Conservation (phyloP, 2,329 filamentous ascomycete genomes). For the Cercospora sesami region DNA sequence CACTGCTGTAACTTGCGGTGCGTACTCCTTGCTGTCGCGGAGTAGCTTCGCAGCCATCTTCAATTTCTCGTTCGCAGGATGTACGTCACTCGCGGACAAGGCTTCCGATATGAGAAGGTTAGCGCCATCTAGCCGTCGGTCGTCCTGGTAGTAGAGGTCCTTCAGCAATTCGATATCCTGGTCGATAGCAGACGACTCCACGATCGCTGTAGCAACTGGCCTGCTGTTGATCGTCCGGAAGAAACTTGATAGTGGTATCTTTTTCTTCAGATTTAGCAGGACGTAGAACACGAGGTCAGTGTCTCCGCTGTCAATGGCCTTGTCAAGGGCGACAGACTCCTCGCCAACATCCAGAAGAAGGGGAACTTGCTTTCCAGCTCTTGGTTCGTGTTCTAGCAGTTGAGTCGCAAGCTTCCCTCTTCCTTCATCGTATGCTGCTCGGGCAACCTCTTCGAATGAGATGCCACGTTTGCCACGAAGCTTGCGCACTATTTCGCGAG, state of each 20-base stretch:
- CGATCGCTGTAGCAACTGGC: conserved; percentile 81
- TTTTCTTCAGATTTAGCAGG: conserved; percentile 82
- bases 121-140: conserved; percentile 82
- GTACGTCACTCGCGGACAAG: conserved; percentile 67
- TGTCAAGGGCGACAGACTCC: conserved; percentile 90
- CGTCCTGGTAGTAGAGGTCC: conserved; percentile 96
- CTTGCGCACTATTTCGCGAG: conserved; percentile 80
- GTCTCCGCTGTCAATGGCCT: conserved; percentile 93
- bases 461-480: conserved; percentile 86
- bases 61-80: conserved; percentile 78
- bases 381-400: conserved; percentile 87
- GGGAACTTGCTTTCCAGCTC: conserved; percentile 93
- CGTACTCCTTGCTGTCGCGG: conserved; percentile 76
- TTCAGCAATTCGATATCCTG: conserved; percentile 84
- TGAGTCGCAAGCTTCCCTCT: conserved; percentile 84
- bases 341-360: conserved; percentile 93
- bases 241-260: conserved; percentile 84
- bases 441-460: conserved; percentile 91
- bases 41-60: conserved; percentile 82
- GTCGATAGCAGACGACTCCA: conserved; percentile 78
- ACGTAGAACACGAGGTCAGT: conserved; percentile 92
- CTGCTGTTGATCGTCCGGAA: conserved; percentile 87
- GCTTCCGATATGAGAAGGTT: conserved; percentile 85
- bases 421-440: conserved; percentile 91
- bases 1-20: conserved; percentile 71